These are phyloP conservation scores for Chaetomium sp. DNA, from an alignment of 2,329 filamentous ascomycete genomes.

Conservation along the genomic window DNA sequence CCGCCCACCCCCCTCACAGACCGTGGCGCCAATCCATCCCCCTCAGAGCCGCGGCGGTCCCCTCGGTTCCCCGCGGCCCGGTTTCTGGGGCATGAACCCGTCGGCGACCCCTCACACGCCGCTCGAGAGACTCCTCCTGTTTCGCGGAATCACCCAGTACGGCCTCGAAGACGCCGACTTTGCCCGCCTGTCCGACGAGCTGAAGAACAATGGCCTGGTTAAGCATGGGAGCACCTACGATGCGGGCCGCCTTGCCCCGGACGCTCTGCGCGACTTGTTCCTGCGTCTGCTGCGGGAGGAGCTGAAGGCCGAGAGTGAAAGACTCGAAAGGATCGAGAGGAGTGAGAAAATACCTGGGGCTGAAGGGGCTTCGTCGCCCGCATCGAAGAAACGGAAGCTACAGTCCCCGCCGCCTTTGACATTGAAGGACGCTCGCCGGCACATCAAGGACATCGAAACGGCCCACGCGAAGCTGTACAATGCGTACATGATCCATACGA, in stretches of 20 bases:
- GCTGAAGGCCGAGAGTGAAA: constrained; percentile 46
- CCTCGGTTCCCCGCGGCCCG: constrained; percentile 30
- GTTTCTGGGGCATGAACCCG: constrained; percentile 32
- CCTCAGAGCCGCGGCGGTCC: constrained; percentile 30
- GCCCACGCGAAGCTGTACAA: constrained; percentile 69
- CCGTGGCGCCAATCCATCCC: constrained; percentile 33
- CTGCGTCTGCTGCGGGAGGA: constrained; percentile 70
- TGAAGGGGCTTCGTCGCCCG: constrained; percentile 45
- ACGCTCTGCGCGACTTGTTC: constrained; percentile 74
- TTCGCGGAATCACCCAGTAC: constrained; percentile 28
- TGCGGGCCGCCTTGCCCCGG: constrained; percentile 64
- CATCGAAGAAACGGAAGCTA: constrained; percentile 68
- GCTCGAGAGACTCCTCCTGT: constrained; percentile 32
- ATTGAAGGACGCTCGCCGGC: constrained; percentile 59
- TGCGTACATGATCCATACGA: constrained; percentile 62
- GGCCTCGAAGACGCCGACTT: constrained; percentile 29
- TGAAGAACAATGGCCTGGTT: constrained; percentile 68
- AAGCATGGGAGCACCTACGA: constrained; percentile 66
- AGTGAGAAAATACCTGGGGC: constrained; percentile 32
- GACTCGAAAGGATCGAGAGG: constrained; percentile 36
- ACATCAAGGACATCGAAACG: constrained; percentile 61
- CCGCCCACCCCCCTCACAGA: constrained; percentile 13
- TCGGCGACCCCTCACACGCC: constrained; percentile 28
- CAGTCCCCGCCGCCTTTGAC: constrained; percentile 57
- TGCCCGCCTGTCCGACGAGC: constrained; percentile 43